Conservation (phyloP, 768 basidiomycete genomes). For the Rhizopogon rudus region DNA sequence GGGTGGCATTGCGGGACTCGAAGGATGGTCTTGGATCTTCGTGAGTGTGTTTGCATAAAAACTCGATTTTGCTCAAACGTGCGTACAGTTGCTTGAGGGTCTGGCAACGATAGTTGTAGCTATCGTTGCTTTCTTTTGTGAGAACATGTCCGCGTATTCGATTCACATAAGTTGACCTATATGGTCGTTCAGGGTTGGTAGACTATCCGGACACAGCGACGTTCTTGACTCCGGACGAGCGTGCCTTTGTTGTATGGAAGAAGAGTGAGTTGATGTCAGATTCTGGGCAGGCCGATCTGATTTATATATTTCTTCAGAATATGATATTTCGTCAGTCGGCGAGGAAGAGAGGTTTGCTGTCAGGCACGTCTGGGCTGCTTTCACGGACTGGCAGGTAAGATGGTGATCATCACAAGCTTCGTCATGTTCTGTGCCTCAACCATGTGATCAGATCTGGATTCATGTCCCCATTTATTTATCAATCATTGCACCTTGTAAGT, state of each 20-base stretch:
- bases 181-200: constrained; percentile 41
- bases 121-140: constrained; percentile 46
- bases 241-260: constrained; percentile 46
- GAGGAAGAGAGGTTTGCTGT: constrained; percentile 56
- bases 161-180: not conserved
- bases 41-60: constrained; percentile 25
- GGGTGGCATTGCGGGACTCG: constrained; percentile 37
- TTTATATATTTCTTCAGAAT: constrained; percentile 34
- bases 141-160: not conserved
- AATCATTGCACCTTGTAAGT: constrained; percentile 54
- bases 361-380: constrained; percentile 46
- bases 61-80: not conserved
- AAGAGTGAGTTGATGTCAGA: constrained; percentile 38
- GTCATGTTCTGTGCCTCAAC: not conserved
- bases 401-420: not conserved
- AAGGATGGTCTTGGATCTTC: constrained; percentile 70
- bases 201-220: constrained; percentile 56
- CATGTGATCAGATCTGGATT: constrained; percentile 35
- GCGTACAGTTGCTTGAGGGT: constrained; percentile 46
- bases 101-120: constrained; percentile 55
- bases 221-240: constrained; percentile 61
- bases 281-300: not conserved
- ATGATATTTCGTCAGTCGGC: constrained; percentile 47
- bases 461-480: constrained; percentile 60
- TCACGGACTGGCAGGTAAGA: constrained; percentile 57